Percentiles rank a stretch among this genome's conserved stretches.
These are phyloP conservation scores for Dictyostelium firmibasis DNA, from an alignment of 78 protist species.

Conservation along the genomic window DNA sequence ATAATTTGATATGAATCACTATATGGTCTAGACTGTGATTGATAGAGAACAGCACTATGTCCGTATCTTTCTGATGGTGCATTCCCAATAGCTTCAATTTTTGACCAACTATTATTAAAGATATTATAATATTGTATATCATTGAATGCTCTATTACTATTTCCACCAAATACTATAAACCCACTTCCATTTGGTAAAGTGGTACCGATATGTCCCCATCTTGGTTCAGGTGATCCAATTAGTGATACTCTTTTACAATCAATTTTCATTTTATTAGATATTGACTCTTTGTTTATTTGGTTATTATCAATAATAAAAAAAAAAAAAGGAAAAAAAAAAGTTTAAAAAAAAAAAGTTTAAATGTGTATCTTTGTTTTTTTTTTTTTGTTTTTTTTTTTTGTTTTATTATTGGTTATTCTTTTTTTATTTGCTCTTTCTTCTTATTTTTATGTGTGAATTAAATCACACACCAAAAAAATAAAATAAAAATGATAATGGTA, in stretches of 20 bases:
- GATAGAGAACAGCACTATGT: constrained; percentile 42
- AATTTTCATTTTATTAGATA: constrained; percentile 1
- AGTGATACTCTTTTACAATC: constrained; percentile 25
- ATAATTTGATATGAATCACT: constrained; percentile 9
- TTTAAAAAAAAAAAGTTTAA: not conserved
- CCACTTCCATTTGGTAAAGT: not conserved
- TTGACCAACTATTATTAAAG: constrained; percentile 30
- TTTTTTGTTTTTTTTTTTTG: not conserved
- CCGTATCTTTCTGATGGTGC: constrained; percentile 62
- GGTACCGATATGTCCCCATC: constrained; percentile 62
- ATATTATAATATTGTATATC: constrained; percentile 41
- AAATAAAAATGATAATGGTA: too few relatives aligned
- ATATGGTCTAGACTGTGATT: not conserved
- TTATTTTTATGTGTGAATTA: not conserved
- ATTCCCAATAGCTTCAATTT: constrained; percentile 18
- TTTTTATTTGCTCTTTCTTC: not conserved
- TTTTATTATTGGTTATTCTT: not conserved
- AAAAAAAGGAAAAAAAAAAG: not conserved
- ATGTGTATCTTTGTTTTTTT: not conserved
- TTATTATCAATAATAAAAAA: not conserved
- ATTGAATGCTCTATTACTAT: constrained; percentile 52
- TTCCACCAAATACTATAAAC: constrained; percentile 59
- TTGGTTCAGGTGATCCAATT: constrained; percentile 44
- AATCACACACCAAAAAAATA: not conserved
- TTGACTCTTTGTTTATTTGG: not conserved